phyloP scores from a whole-genome alignment of 1,139 yeast species.

The Hyphopichia buzzinii region DNA sequence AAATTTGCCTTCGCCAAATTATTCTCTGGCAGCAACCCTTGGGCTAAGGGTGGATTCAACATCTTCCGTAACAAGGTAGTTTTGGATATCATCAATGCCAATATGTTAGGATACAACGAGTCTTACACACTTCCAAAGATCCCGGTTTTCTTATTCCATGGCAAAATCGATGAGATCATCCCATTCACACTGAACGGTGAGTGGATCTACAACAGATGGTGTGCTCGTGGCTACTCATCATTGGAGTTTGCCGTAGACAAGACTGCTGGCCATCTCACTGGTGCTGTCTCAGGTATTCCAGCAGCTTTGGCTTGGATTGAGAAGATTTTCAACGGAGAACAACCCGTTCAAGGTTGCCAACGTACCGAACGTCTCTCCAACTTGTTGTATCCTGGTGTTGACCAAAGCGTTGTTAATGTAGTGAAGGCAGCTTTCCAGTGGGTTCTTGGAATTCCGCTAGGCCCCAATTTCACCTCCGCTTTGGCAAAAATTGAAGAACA shows the following conservation, averaged over 20 bases:
- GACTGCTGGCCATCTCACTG: slow-evolving; percentile 28
- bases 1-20: slow-evolving; percentile 12
- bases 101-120: slow-evolving; percentile 19
- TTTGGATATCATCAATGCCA: slow-evolving; percentile 14
- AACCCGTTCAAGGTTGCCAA: slow-evolving; percentile 28
- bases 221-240: slow-evolving; percentile 28
- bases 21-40: slow-evolving; percentile 15
- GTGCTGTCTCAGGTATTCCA: slow-evolving; percentile 25
- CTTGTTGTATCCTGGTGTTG: neutral
- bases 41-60: slow-evolving; percentile 14
- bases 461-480: no score
- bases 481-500: no score
- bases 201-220: slow-evolving; percentile 30
- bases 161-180: slow-evolving; percentile 26
- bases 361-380: slow-evolving; percentile 1
- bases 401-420: neutral
- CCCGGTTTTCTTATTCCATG: slow-evolving; percentile 36
- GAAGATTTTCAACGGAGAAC: slow-evolving; percentile 17
- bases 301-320: slow-evolving; percentile 30
- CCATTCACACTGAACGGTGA: slow-evolving; percentile 21
- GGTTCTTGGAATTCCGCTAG: no score
- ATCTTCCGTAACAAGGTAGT: slow-evolving; percentile 15
- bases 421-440: neutral
- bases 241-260: slow-evolving; percentile 26
- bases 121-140: slow-evolving; percentile 22